These are phyloP conservation scores for Puccinia brachypodii DNA, from an alignment of 1,284 basidiomycete genomes.

Conservation along the genomic window DNA sequence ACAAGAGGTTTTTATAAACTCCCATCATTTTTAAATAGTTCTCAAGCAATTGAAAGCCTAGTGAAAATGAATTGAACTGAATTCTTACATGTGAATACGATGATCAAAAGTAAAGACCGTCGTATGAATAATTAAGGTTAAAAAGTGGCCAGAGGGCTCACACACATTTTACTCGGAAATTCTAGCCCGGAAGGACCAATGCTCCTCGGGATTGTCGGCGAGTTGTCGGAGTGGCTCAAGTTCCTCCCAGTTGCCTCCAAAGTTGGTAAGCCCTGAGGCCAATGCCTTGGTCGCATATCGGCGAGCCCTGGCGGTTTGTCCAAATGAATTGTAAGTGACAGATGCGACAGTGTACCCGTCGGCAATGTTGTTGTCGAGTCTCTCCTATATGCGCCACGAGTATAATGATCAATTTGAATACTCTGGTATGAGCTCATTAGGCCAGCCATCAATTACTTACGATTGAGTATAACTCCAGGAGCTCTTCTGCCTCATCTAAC, in stretches of 20 bases:
- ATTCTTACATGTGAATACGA: no score
- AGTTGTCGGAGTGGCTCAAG: constrained; percentile 9
- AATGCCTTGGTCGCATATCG: constrained; percentile 21
- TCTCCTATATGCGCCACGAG: not conserved
- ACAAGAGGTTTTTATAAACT: no score
- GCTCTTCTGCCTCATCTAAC: constrained; percentile 30
- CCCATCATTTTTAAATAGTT: no score
- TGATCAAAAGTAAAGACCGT: no score
- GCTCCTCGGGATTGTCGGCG: constrained; percentile 10
- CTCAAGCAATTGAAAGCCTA: no score
- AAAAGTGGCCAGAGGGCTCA: not conserved
- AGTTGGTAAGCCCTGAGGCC: not conserved
- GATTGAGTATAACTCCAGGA: constrained; percentile 15
- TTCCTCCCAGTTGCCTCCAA: constrained; percentile 28
- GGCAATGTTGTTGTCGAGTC: constrained; percentile 24
- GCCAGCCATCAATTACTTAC: constrained; percentile 12
- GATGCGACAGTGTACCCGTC: constrained; percentile 32
- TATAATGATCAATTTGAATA: not conserved
- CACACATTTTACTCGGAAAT: not conserved
- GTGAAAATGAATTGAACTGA: no score
- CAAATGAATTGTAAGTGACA: constrained; percentile 39
- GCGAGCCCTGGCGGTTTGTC: not conserved
- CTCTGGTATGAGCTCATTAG: not conserved
- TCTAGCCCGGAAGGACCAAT: constrained; percentile 38
- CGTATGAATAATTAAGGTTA: not conserved